Evolutionary conservation across 139 green algal genomes (phyloP).

Genomic region (Cymbomonas tetramitiformis): DNA sequence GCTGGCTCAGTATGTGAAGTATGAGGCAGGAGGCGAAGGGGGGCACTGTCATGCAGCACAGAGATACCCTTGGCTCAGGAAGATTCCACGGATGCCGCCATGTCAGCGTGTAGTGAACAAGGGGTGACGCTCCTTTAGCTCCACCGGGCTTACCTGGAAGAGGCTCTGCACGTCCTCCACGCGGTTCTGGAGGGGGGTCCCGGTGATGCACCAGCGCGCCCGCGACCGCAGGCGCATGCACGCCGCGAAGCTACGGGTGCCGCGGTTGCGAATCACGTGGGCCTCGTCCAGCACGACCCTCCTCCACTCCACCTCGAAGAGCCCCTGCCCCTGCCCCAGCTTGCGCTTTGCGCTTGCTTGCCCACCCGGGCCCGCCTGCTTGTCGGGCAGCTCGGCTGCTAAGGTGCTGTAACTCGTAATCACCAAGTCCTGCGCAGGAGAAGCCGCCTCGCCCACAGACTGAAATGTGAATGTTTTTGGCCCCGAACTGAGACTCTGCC

Average conservation of each 20-base stretch:
- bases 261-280: slow-evolving; percentile 76
- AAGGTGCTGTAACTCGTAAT: slow-evolving; percentile 82
- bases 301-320: slow-evolving; percentile 17
- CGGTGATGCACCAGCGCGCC: slow-evolving; percentile 66
- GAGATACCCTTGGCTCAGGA: too few relatives aligned
- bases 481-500: too few relatives aligned
- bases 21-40: too few relatives aligned
- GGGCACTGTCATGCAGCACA: too few relatives aligned
- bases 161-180: slow-evolving; percentile 78
- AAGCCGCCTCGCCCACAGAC: neutral
- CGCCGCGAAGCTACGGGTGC: slow-evolving; percentile 44
- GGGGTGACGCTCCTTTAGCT: too few relatives aligned
- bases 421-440: slow-evolving; percentile 52
- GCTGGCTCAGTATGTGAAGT: too few relatives aligned
- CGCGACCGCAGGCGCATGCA: slow-evolving; percentile 18
- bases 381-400: slow-evolving; percentile 34
- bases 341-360: neutral
- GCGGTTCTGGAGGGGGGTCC: slow-evolving; percentile 85
- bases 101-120: too few relatives aligned
- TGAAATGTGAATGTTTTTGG: too few relatives aligned
- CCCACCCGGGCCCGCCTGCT: too few relatives aligned
- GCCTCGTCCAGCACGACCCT: slow-evolving; percentile 81
- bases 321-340: neutral
- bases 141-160: too few relatives aligned
- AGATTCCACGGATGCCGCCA: too few relatives aligned